Base-by-base conservation (phyloP, 305 asterid species). In the Ajuga reptans region DNA sequence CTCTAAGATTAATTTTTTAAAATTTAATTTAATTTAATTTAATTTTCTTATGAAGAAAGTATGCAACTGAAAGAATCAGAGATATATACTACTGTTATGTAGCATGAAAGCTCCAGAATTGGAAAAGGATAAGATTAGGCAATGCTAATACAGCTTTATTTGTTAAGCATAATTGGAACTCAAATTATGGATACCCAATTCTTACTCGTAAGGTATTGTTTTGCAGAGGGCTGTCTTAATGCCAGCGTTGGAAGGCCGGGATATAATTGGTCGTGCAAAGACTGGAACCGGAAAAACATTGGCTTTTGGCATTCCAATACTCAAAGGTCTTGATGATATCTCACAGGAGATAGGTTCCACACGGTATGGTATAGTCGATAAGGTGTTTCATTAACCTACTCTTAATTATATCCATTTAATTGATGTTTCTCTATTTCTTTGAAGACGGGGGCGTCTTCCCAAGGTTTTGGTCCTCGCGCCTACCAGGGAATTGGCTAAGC, bases 281-380 rank as follows among this genome's bases (percentile, higher is more conserved):
- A 91, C 98, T 43, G 98, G 96, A 69, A 91, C 98, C 1, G 98
- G 98, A 55, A 91, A 91, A 80, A 91, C 98, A 36, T 80, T 91
- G 66, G 98, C 96, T 6, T 91, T 91, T 72, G 98, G 95, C 12
- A 87, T 91, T 62, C 98, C 98, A 0, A 88, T 91, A 69, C 64
- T 91, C 47, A 91, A 86, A 84, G 86, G 79, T 37, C 83, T 91
- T 36, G 74, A 81, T 47, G 86, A 80, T 37, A 81, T 69, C 70
- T 87, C 83, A 56, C 86, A 82, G 59, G 86, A 77, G 72, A 74
- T 76, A 73, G 79, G 80, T 76, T 76, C 85, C 75, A 50, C 69
- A 74, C 86, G 98, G 98, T 91, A 83, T 37, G 29, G 36, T 8
- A 64, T 56, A 49, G 55, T 60, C 50, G 50, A 12, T 51, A 39